phyloP scores from a whole-genome alignment of 495 filamentous ascomycete genomes.

The Xylaria scruposa region DNA sequence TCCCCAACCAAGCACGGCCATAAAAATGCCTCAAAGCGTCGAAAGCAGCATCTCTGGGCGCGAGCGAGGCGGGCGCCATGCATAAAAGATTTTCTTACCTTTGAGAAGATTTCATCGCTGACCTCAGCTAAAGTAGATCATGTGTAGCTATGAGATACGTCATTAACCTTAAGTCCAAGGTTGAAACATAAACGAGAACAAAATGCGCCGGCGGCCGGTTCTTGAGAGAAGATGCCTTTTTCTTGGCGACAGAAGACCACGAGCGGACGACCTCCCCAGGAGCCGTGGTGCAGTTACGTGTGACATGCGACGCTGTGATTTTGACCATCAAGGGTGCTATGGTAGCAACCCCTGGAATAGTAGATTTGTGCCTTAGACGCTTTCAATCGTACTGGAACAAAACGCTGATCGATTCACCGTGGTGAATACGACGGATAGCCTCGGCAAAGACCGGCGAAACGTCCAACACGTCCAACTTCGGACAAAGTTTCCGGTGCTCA shows the following conservation, averaged over 20 bases:
- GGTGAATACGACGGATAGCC: slow-evolving; percentile 95
- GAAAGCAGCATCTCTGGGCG: slow-evolving; percentile 11
- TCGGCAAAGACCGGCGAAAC: slow-evolving; percentile 94
- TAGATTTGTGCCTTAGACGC: background rate
- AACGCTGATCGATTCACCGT: slow-evolving; percentile 97
- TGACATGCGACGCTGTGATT: background rate
- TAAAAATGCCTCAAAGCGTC: slow-evolving; percentile 3
- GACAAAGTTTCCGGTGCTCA: slow-evolving; percentile 75
- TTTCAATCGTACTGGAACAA: slow-evolving; percentile 88
- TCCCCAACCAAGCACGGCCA: slow-evolving; percentile 18
- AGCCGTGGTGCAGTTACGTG: background rate
- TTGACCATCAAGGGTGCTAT: background rate
- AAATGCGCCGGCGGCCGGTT: slow-evolving; percentile 18
- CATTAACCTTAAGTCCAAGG: slow-evolving; percentile 17
- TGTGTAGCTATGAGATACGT: slow-evolving; percentile 5
- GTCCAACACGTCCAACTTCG: slow-evolving; percentile 91
- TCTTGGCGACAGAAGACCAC: slow-evolving; percentile 7
- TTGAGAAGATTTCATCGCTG: slow-evolving; percentile 12
- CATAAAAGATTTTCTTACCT: slow-evolving; percentile 26
- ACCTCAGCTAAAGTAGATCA: slow-evolving; percentile 16
- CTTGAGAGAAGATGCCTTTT: slow-evolving; percentile 10
- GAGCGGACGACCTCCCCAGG: background rate
- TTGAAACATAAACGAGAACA: slow-evolving; percentile 14
- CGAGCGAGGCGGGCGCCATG: slow-evolving; percentile 13
- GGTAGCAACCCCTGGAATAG: background rate